phyloP scores from a whole-genome alignment of 345 rosid genomes.

The Citrus inodora region DNA sequence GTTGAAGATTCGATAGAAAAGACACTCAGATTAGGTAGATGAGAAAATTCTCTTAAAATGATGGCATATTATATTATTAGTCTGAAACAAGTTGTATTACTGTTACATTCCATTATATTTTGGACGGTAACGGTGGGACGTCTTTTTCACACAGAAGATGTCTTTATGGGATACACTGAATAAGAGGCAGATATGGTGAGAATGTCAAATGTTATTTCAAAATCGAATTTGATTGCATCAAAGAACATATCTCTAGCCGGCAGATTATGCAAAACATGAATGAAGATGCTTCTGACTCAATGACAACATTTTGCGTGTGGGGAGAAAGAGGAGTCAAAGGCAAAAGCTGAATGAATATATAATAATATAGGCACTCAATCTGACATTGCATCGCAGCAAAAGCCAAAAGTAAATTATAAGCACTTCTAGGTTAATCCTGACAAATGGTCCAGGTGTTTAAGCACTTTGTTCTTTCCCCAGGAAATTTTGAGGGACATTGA shows the following conservation, averaged over 20 bases:
- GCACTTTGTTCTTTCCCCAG: background rate
- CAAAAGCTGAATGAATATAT: background rate
- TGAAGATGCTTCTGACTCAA: conserved; percentile 15
- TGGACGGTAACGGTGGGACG: background rate
- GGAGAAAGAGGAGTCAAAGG: background rate
- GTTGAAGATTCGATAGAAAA: conserved; percentile 4
- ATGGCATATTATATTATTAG: background rate
- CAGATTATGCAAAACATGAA: background rate
- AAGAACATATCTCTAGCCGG: conserved; percentile 4
- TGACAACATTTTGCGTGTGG: background rate
- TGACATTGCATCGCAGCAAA: background rate
- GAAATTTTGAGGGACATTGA: background rate
- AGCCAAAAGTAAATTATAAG: background rate
- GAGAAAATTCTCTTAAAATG: conserved; percentile 1
- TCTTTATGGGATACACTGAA: background rate
- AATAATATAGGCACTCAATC: background rate
- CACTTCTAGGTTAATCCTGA: background rate
- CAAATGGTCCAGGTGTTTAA: background rate
- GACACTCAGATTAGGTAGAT: conserved; percentile 28
- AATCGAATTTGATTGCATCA: background rate
- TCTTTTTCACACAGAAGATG: background rate
- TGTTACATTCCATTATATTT: conserved; percentile 1
- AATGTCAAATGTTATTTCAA: background rate
- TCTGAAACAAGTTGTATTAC: conserved; percentile 1
- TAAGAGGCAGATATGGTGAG: conserved; percentile 4